phyloP scores from a whole-genome alignment of 805 yeast species.

The Yarrowia sp. region DNA sequence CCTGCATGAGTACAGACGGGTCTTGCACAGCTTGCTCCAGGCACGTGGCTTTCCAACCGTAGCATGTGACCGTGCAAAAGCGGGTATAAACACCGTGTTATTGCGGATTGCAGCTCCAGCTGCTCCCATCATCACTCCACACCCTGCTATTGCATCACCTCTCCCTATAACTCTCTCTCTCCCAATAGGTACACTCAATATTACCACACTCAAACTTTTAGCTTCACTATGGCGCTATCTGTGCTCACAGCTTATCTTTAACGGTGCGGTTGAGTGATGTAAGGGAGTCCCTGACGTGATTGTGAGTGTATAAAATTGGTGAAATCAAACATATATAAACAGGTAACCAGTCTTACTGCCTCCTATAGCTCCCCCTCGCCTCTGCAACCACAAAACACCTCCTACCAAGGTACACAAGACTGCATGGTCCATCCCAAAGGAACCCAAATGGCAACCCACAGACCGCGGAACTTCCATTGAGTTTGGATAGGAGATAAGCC shows the following conservation, averaged over 20 bases:
- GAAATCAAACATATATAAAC: neutral
- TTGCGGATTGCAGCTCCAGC: too few species aligned
- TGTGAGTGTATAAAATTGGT: too few species aligned
- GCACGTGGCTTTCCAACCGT: neutral
- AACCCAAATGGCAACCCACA: constrained; percentile 6
- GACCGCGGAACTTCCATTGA: constrained; percentile 26
- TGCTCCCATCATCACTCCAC: too few species aligned
- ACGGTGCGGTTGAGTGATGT: constrained; percentile 1
- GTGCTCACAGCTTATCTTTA: constrained; percentile 20
- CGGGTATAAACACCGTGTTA: too few species aligned
- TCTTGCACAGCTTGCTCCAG: neutral
- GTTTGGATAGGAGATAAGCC: constrained; percentile 19
- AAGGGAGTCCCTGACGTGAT: too few species aligned
- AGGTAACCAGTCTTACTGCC: too few species aligned
- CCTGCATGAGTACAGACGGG: neutral
- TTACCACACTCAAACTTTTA: neutral
- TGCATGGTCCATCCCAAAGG: neutral
- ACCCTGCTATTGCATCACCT: too few species aligned
- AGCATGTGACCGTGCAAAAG: neutral
- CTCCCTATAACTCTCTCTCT: too few species aligned
- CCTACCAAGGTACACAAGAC: neutral
- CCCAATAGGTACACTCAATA: neutral
- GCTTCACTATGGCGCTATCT: constrained; percentile 22
- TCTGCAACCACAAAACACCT: neutral
- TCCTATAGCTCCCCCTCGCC: neutral